phyloP scores from a whole-genome alignment of 2,329 filamentous ascomycete species.

The Epichloe glyceriae region DNA sequence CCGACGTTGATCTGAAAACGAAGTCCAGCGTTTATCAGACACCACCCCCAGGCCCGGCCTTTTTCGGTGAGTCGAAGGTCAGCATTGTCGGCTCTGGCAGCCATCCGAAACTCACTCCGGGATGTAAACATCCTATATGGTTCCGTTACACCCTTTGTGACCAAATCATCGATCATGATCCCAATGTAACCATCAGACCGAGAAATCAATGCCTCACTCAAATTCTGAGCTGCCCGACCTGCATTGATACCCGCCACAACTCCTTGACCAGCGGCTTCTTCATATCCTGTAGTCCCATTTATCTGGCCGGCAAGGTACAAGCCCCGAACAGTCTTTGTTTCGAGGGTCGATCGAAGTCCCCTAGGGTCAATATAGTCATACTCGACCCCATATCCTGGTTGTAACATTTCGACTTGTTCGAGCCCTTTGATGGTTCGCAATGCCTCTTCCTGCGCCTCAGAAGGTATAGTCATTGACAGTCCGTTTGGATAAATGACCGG shows the following conservation, averaged over 20 bases:
- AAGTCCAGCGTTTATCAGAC: constrained; percentile 62
- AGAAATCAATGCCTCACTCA: constrained; percentile 53
- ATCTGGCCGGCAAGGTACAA: constrained; percentile 93
- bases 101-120: constrained; percentile 90
- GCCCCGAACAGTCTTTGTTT: constrained; percentile 82
- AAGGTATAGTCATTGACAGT: constrained; percentile 91
- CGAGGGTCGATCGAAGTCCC: constrained; percentile 72
- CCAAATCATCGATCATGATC: constrained; percentile 95
- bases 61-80: constrained; percentile 72
- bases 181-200: constrained; percentile 91
- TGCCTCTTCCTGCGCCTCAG: constrained; percentile 71
- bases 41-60: constrained; percentile 70
- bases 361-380: constrained; percentile 98
- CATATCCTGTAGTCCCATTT: constrained; percentile 95
- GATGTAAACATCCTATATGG: constrained; percentile 98
- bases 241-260: constrained; percentile 90
- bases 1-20: constrained; percentile 50
- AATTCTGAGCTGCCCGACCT: constrained; percentile 60
- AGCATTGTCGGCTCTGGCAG: constrained; percentile 83
- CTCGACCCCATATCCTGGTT: constrained; percentile 92
- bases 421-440: constrained; percentile 80
- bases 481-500: constrained; percentile 92
- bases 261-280: constrained; percentile 91
- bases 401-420: constrained; percentile 81
- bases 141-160: constrained; percentile 92